These are phyloP conservation scores for Rhynchosporium agropyri DNA, from an alignment of 2,329 filamentous ascomycete genomes.

Conservation along the genomic window DNA sequence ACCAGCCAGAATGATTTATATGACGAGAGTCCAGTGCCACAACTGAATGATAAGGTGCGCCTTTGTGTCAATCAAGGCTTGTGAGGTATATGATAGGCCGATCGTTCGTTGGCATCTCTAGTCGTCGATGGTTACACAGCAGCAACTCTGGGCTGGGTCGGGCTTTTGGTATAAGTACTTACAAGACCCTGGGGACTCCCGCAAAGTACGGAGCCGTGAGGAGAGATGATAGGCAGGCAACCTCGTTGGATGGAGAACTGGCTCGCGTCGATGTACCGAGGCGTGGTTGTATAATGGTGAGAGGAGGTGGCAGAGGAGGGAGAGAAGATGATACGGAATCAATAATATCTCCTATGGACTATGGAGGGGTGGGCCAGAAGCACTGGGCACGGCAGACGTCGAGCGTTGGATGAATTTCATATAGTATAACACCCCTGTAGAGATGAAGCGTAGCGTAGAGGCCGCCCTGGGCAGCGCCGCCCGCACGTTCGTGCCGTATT, in stretches of 20 bases:
- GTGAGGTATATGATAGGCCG: constrained; percentile 24
- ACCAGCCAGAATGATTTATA: background rate
- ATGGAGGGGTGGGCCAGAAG: too few relatives aligned
- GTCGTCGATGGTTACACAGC: constrained; percentile 10
- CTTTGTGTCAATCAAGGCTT: constrained; percentile 11
- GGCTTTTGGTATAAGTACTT: background rate
- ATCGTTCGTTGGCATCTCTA: constrained; percentile 8
- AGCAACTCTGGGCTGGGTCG: constrained; percentile 13
- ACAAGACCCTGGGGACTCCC: background rate
- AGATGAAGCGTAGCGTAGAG: too few relatives aligned
- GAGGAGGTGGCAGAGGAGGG: background rate
- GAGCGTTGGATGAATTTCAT: too few relatives aligned
- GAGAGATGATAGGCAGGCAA: background rate
- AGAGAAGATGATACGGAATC: background rate
- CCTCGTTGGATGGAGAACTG: background rate
- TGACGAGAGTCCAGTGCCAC: constrained; percentile 15
- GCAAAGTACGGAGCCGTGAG: background rate
- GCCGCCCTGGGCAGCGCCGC: too few relatives aligned
- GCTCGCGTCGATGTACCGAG: background rate
- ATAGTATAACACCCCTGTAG: too few relatives aligned
- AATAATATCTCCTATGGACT: background rate
- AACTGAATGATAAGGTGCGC: constrained; percentile 13
- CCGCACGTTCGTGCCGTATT: too few relatives aligned
- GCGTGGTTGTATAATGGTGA: background rate
- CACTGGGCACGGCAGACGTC: too few relatives aligned